phyloP scores from a whole-genome alignment of 805 yeast species.

The Saccharomycopsis fodiens region DNA sequence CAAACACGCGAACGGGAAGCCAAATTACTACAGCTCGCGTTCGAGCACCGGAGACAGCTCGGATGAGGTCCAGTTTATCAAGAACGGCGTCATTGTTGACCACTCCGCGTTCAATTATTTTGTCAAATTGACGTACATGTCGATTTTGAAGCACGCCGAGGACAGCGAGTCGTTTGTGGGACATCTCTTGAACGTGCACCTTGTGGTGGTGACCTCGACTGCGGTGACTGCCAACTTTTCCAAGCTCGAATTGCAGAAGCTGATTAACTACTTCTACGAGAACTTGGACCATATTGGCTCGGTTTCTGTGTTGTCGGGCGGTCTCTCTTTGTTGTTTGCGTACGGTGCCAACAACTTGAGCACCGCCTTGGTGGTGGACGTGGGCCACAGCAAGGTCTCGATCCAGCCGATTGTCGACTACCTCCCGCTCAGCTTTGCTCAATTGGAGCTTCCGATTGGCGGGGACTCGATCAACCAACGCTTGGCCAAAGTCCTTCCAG shows the following conservation, averaged over 20 bases:
- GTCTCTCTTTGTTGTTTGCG: slow-evolving; percentile 69
- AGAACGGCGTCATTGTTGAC: slow-evolving; percentile 55
- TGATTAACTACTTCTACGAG: slow-evolving; percentile 74
- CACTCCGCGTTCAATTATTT: slow-evolving; percentile 64
- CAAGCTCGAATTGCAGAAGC: slow-evolving; percentile 52
- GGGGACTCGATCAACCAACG: slow-evolving; percentile 54
- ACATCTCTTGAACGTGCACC: slow-evolving; percentile 47
- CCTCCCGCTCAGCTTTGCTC: slow-evolving; percentile 50
- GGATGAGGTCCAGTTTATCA: slow-evolving; percentile 53
- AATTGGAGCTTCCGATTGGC: slow-evolving; percentile 45
- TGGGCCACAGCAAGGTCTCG: slow-evolving; percentile 72
- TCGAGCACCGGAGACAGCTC: slow-evolving; percentile 29
- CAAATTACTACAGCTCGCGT: slow-evolving; percentile 24
- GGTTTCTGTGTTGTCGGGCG: slow-evolving; percentile 57
- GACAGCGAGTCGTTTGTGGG: slow-evolving; percentile 11
- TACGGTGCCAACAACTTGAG: slow-evolving; percentile 48
- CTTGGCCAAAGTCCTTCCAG: slow-evolving; percentile 49
- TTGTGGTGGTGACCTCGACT: slow-evolving; percentile 57
- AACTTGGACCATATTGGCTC: slow-evolving; percentile 56
- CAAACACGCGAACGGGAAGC: slow-evolving; percentile 31
- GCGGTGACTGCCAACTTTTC: slow-evolving; percentile 44
- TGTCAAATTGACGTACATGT: slow-evolving; percentile 39
- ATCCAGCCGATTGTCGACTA: slow-evolving; percentile 75
- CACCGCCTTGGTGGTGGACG: slow-evolving; percentile 68
- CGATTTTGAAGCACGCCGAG: slow-evolving; percentile 32